Conservation (phyloP, 2,329 filamentous ascomycete genomes). For the Leptodontidium sp. region DNA sequence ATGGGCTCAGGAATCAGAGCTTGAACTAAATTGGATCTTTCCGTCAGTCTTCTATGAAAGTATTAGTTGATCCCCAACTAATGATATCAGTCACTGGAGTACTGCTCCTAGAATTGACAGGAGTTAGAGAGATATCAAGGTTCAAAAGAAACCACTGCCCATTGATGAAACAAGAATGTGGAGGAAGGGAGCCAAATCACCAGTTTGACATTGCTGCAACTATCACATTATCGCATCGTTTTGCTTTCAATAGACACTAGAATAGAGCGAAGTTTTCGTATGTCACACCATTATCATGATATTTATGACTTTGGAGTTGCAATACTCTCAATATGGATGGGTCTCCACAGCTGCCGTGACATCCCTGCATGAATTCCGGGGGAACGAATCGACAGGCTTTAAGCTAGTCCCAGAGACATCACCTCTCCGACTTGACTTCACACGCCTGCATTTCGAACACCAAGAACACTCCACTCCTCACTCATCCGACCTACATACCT, state of each 20-base stretch:
- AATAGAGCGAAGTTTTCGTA: background rate
- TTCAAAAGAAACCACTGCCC: background rate
- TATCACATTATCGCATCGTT: background rate
- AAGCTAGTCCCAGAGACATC: conserved; percentile 13
- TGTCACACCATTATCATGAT: background rate
- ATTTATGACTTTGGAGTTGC: background rate
- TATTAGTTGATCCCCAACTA: background rate
- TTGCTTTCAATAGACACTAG: background rate
- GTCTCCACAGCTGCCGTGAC: background rate
- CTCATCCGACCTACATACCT: background rate
- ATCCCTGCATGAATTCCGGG: conserved; percentile 18
- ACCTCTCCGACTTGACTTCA: conserved; percentile 8
- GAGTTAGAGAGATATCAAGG: conserved; percentile 4
- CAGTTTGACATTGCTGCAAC: background rate
- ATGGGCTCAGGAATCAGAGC: conserved; percentile 37
- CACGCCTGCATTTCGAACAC: background rate
- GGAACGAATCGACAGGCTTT: conserved; percentile 1
- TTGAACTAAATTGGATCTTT: conserved; percentile 41
- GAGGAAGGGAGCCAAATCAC: background rate
- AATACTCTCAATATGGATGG: too few relatives aligned
- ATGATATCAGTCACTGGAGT: conserved; percentile 34
- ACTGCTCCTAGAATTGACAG: conserved; percentile 33
- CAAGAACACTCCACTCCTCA: conserved; percentile 12
- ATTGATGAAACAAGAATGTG: background rate
- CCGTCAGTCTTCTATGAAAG: conserved; percentile 34